Evolutionary conservation across 352 stramenopile species (phyloP).

Genomic region (Thraustochytrium striatum): DNA sequence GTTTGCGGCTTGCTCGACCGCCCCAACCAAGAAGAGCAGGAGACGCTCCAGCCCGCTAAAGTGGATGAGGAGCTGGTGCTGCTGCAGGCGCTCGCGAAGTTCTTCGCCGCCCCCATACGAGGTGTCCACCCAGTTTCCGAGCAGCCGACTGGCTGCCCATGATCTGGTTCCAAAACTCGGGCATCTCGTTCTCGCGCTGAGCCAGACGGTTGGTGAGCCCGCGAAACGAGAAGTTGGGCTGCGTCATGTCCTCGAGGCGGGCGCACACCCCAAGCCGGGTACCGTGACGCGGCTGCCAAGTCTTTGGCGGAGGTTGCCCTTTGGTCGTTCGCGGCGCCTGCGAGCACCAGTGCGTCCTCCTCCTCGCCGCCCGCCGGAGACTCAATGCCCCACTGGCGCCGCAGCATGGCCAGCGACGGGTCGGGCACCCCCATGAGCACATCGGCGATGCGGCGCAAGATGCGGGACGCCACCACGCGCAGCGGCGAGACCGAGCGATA

Average conservation of each 20-base stretch:
- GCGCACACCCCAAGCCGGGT: background rate
- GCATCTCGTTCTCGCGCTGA: background rate
- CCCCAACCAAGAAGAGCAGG: conserved; percentile 14
- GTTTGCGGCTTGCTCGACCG: background rate
- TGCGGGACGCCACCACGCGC: conserved; percentile 3
- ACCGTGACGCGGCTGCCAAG: background rate
- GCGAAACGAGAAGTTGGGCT: background rate
- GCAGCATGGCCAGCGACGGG: background rate
- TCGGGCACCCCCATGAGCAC: conserved; percentile 37
- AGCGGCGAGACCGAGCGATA: background rate
- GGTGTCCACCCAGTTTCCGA: background rate
- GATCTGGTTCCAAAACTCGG: conserved; percentile 3
- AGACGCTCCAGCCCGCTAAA: conserved; percentile 23
- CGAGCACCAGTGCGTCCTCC: too few species aligned
- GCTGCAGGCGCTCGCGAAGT: background rate
- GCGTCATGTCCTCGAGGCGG: background rate
- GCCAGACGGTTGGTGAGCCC: background rate
- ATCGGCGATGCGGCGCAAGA: conserved; percentile 34
- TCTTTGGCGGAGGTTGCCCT: background rate
- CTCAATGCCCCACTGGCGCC: background rate
- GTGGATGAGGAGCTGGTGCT: conserved; percentile 27
- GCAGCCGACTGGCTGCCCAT: background rate
- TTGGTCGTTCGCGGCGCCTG: background rate
- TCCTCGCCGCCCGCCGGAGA: background rate
- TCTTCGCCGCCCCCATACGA: background rate